Percentiles rank a stretch among this genome's conserved stretches.
phyloP scores from a whole-genome alignment of 257 asterid genomes.

The Coffea eugenioides region DNA sequence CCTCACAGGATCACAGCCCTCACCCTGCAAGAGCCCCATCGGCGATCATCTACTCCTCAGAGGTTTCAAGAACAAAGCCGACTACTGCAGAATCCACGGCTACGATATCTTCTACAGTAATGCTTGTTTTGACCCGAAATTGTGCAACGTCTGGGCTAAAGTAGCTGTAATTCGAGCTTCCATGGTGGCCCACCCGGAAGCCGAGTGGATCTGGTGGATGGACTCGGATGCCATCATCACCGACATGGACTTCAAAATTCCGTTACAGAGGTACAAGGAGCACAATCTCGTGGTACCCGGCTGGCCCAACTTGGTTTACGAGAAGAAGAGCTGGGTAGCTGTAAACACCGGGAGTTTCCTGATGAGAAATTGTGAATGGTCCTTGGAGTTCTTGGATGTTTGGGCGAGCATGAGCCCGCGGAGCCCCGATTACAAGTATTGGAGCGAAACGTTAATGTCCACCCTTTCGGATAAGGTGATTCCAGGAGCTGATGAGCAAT shows the following conservation, averaged over 20 bases:
- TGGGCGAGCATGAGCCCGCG: conserved; percentile 86
- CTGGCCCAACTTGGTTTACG: conserved; percentile 60
- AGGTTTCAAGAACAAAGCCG: conserved; percentile 72
- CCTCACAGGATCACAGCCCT: conserved; percentile 74
- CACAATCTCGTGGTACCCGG: conserved; percentile 69
- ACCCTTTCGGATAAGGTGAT: conserved; percentile 27
- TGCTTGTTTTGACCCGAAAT: conserved; percentile 43
- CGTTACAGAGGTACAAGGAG: conserved; percentile 52
- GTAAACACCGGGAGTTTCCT: conserved; percentile 70
- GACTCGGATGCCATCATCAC: conserved; percentile 83
- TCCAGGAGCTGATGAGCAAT: conserved; percentile 30
- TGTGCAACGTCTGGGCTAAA: conserved; percentile 70
- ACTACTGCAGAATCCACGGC: conserved; percentile 67
- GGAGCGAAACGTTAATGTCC: conserved; percentile 23
- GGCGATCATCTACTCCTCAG: conserved; percentile 68
- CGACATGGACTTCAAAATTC: conserved; percentile 76
- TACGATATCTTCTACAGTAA: conserved; percentile 58
- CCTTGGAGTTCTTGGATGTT: conserved; percentile 68
- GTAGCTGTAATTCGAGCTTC: conserved; percentile 61
- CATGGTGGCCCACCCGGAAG: conserved; percentile 79
- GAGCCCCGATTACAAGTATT: conserved; percentile 41
- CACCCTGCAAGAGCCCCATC: conserved; percentile 48
- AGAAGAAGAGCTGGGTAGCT: conserved; percentile 71
- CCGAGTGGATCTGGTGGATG: conserved; percentile 78
- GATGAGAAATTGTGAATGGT: conserved; percentile 76